A percentile compares a stretch with the other conserved stretches of the same genome.
These are phyloP conservation scores for Fraxinus excelsior DNA, from an alignment of 257 asterid genomes.

Conservation along the genomic window DNA sequence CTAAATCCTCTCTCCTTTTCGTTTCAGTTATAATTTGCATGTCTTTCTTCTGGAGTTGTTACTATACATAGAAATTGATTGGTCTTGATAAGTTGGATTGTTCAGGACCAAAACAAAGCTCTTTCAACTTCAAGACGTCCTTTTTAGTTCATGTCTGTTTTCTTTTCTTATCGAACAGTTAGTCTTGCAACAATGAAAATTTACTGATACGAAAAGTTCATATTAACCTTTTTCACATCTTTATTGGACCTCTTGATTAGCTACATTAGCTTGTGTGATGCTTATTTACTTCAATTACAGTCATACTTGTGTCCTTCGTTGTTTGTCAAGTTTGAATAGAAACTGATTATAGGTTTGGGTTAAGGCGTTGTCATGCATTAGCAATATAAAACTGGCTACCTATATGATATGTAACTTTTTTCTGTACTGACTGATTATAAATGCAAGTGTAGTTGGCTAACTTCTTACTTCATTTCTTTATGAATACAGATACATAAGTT, in stretches of 20 bases:
- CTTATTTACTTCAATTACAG: too few relatives aligned
- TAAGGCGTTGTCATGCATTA: neutral
- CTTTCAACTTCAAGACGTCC: neutral
- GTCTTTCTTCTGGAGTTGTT: neutral
- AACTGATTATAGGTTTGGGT: neutral
- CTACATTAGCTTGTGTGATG: neutral
- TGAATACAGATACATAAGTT: constrained; percentile 57
- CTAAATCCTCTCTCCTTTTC: neutral
- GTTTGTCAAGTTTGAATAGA: neutral
- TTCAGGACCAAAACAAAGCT: neutral
- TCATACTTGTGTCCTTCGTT: neutral
- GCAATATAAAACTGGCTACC: neutral
- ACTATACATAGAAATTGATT: too few relatives aligned
- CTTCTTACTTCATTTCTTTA: neutral
- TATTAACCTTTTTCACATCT: neutral
- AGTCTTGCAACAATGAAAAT: neutral
- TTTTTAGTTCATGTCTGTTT: neutral
- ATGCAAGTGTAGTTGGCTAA: neutral
- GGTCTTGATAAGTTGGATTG: neutral
- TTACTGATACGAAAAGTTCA: neutral
- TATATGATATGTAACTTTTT: neutral
- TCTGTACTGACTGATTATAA: neutral
- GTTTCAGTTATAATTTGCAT: neutral
- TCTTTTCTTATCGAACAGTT: too few relatives aligned
- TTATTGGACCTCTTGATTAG: neutral